These are phyloP conservation scores for Eucalyptus microcorys DNA, from an alignment of 345 rosid genomes.

Conservation along the genomic window DNA sequence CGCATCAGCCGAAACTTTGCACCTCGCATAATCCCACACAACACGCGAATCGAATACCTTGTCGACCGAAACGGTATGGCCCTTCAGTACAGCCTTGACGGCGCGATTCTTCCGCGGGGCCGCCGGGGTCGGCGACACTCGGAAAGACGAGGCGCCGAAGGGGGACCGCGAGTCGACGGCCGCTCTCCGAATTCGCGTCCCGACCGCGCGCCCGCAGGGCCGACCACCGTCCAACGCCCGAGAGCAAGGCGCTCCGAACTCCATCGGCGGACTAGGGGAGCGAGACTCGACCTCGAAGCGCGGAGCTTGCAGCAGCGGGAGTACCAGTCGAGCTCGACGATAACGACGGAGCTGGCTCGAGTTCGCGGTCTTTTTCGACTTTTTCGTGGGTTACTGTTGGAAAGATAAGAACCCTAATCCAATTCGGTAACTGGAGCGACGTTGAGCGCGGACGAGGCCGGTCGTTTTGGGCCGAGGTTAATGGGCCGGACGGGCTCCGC, in stretches of 20 bases:
- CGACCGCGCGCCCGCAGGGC: not conserved
- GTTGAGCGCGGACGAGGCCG: not conserved
- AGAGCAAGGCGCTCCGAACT: constrained; percentile 18
- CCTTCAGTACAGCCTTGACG: constrained; percentile 8
- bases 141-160: constrained; percentile 4
- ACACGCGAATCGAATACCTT: not conserved
- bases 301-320: not conserved
- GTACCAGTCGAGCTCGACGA: not conserved
- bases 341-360: not conserved
- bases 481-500: not conserved
- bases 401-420: not conserved
- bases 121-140: not conserved
- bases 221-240: constrained; percentile 5
- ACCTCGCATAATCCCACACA: not conserved
- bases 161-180: not conserved
- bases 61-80: not conserved
- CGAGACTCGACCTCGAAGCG: not conserved
- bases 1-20: not conserved
- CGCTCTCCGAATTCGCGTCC: not conserved
- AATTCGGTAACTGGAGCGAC: not conserved
- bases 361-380: not conserved
- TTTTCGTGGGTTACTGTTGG: not conserved
- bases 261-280: constrained; percentile 2
- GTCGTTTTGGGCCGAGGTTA: not conserved
- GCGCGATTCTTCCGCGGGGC: constrained; percentile 1